Conservation (phyloP, 2,329 filamentous ascomycete genomes). For the Biscogniauxia mediterranea region DNA sequence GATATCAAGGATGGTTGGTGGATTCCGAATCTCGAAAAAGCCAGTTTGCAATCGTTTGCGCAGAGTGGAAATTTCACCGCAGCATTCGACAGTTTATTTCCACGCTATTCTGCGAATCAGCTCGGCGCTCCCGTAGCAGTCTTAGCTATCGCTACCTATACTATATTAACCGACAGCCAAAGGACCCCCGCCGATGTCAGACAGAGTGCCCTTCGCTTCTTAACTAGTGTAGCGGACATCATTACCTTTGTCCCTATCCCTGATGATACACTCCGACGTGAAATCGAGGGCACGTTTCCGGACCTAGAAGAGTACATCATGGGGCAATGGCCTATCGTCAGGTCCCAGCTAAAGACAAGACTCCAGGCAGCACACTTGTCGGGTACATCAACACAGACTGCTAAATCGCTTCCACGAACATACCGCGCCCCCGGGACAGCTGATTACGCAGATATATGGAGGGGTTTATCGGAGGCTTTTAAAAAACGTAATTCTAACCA, state of each 20-base stretch:
- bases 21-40: conserved; percentile 29
- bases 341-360: conserved; percentile 14
- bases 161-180: conserved; percentile 35
- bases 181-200: conserved; percentile 21
- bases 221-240: conserved; percentile 26
- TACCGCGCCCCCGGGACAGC: not conserved
- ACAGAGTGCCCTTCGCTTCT: conserved; percentile 25
- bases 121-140: conserved; percentile 29
- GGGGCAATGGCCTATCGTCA: conserved; percentile 28
- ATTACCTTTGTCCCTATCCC: conserved; percentile 22
- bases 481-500: conserved; percentile 15
- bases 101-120: conserved; percentile 28
- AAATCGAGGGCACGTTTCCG: conserved; percentile 20
- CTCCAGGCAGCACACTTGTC: conserved; percentile 2
- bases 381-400: not conserved
- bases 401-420: not conserved
- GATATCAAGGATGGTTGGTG: conserved; percentile 28
- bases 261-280: conserved; percentile 13
- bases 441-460: conserved; percentile 6
- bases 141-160: conserved; percentile 39
- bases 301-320: conserved; percentile 25
- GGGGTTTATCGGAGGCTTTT: conserved; percentile 16
- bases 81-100: conserved; percentile 37
- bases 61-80: conserved; percentile 23
- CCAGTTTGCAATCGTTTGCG: conserved; percentile 16